These are phyloP conservation scores for Mucor circinelloides DNA, from an alignment of 371 early-diverging fungal species.

Conservation along the genomic window DNA sequence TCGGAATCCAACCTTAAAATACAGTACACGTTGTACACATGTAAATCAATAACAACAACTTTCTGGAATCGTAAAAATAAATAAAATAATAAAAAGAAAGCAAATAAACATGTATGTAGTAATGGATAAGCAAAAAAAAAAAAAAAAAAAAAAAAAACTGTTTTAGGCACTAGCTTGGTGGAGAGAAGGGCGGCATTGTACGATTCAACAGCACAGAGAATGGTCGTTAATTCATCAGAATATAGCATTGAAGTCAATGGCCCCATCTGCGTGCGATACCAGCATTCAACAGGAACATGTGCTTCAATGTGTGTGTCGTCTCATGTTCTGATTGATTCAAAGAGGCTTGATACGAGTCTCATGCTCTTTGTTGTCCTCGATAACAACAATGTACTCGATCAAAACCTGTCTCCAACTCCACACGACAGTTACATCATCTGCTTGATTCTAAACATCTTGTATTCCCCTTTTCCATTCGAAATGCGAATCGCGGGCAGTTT, in stretches of 20 bases:
- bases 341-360: neutral
- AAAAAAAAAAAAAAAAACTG: too few species aligned
- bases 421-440: neutral
- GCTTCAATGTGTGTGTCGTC: neutral
- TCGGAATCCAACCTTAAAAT: neutral
- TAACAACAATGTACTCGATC: neutral
- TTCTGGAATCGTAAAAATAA: slow-evolving; percentile 4
- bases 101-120: neutral
- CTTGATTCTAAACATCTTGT: neutral
- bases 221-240: neutral
- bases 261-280: neutral
- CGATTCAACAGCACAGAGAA: neutral
- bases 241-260: neutral
- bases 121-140: neutral
- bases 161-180: neutral
- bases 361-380: neutral
- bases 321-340: neutral
- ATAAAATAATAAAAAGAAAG: neutral
- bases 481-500: neutral
- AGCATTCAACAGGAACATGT: neutral
- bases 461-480: neutral
- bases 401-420: neutral
- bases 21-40: neutral
- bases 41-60: neutral
- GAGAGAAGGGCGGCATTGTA: neutral